A percentile compares a stretch with the other conserved stretches of the same genome.
phyloP scores from a whole-genome alignment of 306 rosid genomes.

The Trifolium repens region DNA sequence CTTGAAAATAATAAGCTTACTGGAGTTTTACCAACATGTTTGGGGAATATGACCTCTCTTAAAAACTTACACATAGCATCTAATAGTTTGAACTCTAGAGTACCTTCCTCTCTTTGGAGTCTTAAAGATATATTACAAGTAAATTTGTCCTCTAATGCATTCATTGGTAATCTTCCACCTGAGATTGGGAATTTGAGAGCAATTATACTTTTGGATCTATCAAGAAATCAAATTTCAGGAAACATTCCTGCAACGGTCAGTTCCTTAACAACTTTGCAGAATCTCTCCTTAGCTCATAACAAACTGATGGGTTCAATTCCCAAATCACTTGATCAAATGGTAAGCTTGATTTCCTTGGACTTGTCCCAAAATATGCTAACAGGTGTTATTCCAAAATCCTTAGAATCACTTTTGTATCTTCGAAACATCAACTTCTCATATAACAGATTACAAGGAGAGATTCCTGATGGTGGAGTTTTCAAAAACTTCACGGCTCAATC shows the following conservation, averaged over 20 bases:
- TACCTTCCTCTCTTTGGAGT: no score
- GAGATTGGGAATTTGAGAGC: slow-evolving; percentile 38
- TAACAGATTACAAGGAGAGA: slow-evolving; percentile 38
- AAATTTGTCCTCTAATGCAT: slow-evolving; percentile 44
- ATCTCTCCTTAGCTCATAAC: slow-evolving; percentile 35
- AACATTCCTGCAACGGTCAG: slow-evolving; percentile 1
- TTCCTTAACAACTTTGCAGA: not conserved
- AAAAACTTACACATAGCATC: no score
- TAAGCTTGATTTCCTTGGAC: slow-evolving; percentile 42
- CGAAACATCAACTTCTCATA: slow-evolving; percentile 40
- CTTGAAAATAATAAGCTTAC: no score
- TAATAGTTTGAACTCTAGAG: no score
- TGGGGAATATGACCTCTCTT: no score
- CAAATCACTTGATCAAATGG: slow-evolving; percentile 31
- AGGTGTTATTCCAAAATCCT: slow-evolving; percentile 40
- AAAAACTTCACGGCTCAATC: slow-evolving; percentile 29
- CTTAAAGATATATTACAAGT: slow-evolving; percentile 34
- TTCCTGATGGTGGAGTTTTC: slow-evolving; percentile 40
- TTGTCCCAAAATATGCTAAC: slow-evolving; percentile 40
- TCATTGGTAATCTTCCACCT: slow-evolving; percentile 35
- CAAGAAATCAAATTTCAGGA: slow-evolving; percentile 27
- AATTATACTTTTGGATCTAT: slow-evolving; percentile 27
- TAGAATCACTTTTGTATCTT: slow-evolving; percentile 36
- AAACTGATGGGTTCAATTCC: slow-evolving; percentile 39
- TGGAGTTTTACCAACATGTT: no score